Conservation (phyloP, 2,329 filamentous ascomycete species). For the Fusarium udum region DNA sequence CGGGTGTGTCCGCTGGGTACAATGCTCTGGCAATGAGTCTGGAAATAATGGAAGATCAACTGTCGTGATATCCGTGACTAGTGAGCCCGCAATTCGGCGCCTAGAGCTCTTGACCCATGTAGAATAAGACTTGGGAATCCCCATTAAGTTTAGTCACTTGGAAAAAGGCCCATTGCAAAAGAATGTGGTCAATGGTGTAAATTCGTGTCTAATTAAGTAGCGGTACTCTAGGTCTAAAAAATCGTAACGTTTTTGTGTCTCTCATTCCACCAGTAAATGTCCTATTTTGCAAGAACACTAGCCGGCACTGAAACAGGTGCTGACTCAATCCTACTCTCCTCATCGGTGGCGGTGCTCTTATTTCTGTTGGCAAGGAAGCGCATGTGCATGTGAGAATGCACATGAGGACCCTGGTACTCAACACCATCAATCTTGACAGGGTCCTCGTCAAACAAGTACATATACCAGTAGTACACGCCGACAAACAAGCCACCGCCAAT, state of each 20-base stretch:
- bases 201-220: background rate
- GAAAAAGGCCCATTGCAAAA: accelerated
- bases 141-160: background rate
- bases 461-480: slow-evolving; percentile 50
- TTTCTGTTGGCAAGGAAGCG: slow-evolving; percentile 6
- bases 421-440: slow-evolving; percentile 21
- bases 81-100: background rate
- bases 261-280: background rate
- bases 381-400: slow-evolving; percentile 10
- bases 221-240: background rate
- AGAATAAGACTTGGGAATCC: background rate
- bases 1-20: background rate
- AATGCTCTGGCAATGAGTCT: too few species aligned
- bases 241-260: accelerated
- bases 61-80: background rate
- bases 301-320: slow-evolving; percentile 7
- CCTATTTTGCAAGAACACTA: background rate
- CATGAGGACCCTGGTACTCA: slow-evolving; percentile 12
- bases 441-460: slow-evolving; percentile 30
- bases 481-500: slow-evolving; percentile 63
- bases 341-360: slow-evolving; percentile 17
- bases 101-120: background rate
- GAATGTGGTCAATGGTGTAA: accelerated
- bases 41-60: background rate
- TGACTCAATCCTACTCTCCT: slow-evolving; percentile 30